Percentiles rank a stretch among this genome's conserved stretches.
Conservation (phyloP, 371 early-diverging fungal species). For the Syncephalastrum contaminatum region DNA sequence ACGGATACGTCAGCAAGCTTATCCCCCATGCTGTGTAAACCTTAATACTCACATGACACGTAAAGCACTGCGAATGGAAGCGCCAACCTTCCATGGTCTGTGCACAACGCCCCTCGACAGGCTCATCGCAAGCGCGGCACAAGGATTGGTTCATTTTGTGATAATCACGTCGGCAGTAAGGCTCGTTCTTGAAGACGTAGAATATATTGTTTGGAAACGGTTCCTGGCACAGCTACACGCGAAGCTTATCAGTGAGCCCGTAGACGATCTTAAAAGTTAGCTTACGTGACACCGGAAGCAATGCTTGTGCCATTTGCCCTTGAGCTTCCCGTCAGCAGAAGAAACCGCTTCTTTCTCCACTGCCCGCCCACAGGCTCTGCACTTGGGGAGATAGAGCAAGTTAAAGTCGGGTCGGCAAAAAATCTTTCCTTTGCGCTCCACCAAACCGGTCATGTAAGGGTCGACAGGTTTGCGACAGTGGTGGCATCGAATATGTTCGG, state of each 20-base stretch:
- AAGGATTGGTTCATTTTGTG: conserved; percentile 76
- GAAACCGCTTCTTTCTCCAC: conserved; percentile 70
- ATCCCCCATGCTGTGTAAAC: not conserved
- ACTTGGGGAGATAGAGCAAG: conserved; percentile 55
- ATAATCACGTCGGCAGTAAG: conserved; percentile 75
- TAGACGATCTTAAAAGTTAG: conserved; percentile 28
- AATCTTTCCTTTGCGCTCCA: conserved; percentile 58
- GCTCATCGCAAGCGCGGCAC: conserved; percentile 66
- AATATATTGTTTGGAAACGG: conserved; percentile 79
- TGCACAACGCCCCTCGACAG: conserved; percentile 82
- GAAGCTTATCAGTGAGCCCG: conserved; percentile 6
- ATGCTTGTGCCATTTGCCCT: conserved; percentile 67
- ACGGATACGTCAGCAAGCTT: not conserved
- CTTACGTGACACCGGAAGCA: conserved; percentile 40
- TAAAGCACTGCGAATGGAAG: conserved; percentile 30
- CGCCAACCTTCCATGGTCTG: conserved; percentile 61
- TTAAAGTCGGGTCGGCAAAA: conserved; percentile 74
- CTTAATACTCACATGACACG: conserved; percentile 9
- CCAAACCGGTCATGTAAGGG: conserved; percentile 65
- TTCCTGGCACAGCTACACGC: conserved; percentile 31
- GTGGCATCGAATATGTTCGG: conserved; percentile 56
- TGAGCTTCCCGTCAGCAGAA: conserved; percentile 67
- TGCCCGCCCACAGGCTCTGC: conserved; percentile 60
- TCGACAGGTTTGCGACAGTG: conserved; percentile 62
- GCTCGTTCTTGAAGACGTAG: conserved; percentile 69